These are phyloP conservation scores for Metschnikowia peoriensis DNA, from an alignment of 805 yeast species.

Conservation along the genomic window DNA sequence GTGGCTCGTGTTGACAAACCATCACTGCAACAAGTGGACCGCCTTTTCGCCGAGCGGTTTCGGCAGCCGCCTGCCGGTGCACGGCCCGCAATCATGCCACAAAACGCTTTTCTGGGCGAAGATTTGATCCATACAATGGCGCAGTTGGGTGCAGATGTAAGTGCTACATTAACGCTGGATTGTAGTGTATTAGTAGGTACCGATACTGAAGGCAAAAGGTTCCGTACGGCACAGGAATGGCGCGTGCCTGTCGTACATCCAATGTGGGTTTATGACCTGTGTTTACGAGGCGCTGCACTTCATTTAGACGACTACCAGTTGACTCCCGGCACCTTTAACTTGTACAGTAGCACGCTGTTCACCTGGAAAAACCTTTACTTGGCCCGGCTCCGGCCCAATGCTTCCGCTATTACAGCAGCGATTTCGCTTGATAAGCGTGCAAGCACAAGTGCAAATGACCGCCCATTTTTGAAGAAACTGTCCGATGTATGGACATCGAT, in stretches of 20 bases:
- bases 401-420: background rate
- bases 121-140: slow-evolving; percentile 35
- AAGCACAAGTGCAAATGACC: background rate
- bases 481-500: slow-evolving; percentile 45
- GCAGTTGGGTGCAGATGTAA: slow-evolving; percentile 49
- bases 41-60: slow-evolving; percentile 22
- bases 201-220: slow-evolving; percentile 51
- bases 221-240: slow-evolving; percentile 53
- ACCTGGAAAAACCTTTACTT: slow-evolving; percentile 35
- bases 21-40: slow-evolving; percentile 9
- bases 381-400: slow-evolving; percentile 2
- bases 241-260: slow-evolving; percentile 52
- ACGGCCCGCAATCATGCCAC: slow-evolving; percentile 10
- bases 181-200: slow-evolving; percentile 49
- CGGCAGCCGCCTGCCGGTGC: slow-evolving; percentile 19
- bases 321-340: slow-evolving; percentile 7
- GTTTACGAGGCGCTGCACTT: slow-evolving; percentile 43
- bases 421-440: slow-evolving; percentile 5
- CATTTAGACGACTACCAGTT: slow-evolving; percentile 41
- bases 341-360: slow-evolving; percentile 28
- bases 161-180: slow-evolving; percentile 48
- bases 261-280: slow-evolving; percentile 46
- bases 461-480: slow-evolving; percentile 20
- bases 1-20: slow-evolving; percentile 37
- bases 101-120: slow-evolving; percentile 22